These are phyloP conservation scores for Nevesoporus exiguus DNA, from an alignment of 768 basidiomycete genomes.

Conservation along the genomic window DNA sequence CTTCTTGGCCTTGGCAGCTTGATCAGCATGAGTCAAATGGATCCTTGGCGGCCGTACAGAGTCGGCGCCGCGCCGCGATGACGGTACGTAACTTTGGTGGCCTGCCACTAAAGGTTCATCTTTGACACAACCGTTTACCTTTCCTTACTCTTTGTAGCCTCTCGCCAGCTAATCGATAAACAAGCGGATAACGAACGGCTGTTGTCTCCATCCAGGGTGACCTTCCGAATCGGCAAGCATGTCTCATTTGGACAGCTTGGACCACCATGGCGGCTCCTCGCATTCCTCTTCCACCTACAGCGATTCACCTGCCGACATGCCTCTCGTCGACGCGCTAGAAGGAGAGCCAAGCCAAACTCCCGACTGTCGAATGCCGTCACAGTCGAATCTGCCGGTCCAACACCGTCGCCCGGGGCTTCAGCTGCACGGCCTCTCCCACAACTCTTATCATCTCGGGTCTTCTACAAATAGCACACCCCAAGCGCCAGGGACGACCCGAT, in stretches of 20 bases:
- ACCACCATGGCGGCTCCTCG: slow-evolving; percentile 85
- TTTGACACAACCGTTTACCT: neutral
- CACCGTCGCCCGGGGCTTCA: slow-evolving; percentile 3
- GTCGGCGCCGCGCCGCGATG: neutral
- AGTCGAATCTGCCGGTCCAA: neutral
- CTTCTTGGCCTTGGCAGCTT: neutral
- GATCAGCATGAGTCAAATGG: too few species aligned
- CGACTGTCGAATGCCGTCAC: slow-evolving; percentile 19
- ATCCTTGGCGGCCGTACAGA: too few species aligned
- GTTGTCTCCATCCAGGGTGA: neutral
- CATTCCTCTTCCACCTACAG: slow-evolving; percentile 58
- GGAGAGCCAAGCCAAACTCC: slow-evolving; percentile 15
- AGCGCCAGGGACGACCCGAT: slow-evolving; percentile 9
- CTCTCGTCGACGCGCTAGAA: slow-evolving; percentile 15
- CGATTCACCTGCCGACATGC: slow-evolving; percentile 1
- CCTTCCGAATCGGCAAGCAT: slow-evolving; percentile 3
- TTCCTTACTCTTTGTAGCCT: neutral
- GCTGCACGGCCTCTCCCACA: slow-evolving; percentile 12
- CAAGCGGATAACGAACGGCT: neutral
- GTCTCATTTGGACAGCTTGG: slow-evolving; percentile 53
- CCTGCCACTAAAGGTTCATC: neutral
- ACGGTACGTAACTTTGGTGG: neutral
- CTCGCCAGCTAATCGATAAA: neutral
- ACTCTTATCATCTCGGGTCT: neutral
- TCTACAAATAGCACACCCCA: slow-evolving; percentile 15